These are phyloP conservation scores for Leccinum subtestaceum DNA, from an alignment of 768 basidiomycete species.

Conservation along the genomic window DNA sequence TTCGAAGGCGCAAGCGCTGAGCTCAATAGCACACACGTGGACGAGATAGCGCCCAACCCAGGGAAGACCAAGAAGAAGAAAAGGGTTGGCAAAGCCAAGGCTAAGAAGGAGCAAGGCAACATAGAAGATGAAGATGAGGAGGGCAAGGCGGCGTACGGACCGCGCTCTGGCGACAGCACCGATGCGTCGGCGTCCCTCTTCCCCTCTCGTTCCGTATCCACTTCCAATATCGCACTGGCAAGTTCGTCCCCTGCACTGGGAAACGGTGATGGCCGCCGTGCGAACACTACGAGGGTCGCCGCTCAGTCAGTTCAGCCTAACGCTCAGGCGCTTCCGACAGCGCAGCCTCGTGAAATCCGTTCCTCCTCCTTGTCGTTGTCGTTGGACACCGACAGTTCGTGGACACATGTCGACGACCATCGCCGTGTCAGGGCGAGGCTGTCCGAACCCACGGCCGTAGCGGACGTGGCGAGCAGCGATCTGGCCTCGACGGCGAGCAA, in stretches of 20 bases:
- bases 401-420: constrained; percentile 64
- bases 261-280: constrained; percentile 1
- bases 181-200: constrained; percentile 11
- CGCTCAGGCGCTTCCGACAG: background rate
- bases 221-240: background rate
- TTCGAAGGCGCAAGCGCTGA: constrained; percentile 2
- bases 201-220: background rate
- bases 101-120: background rate
- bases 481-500: constrained; percentile 50
- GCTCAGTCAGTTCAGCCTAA: background rate
- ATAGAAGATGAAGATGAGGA: constrained; percentile 6
- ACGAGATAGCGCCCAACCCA: constrained; percentile 25
- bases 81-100: constrained; percentile 5
- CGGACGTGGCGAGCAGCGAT: constrained; percentile 46
- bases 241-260: background rate
- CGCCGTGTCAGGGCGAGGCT: constrained; percentile 22
- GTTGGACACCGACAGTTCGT: constrained; percentile 56
- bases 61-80: constrained; percentile 38
- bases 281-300: constrained; percentile 1
- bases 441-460: constrained; percentile 22
- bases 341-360: constrained; percentile 25
- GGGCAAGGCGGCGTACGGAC: constrained; percentile 9
- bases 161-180: constrained; percentile 17
- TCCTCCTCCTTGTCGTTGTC: constrained; percentile 17
- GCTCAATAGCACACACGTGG: background rate